These are phyloP conservation scores for Schwanniomyces polymorphus DNA, from an alignment of 805 yeast genomes.

Conservation along the genomic window DNA sequence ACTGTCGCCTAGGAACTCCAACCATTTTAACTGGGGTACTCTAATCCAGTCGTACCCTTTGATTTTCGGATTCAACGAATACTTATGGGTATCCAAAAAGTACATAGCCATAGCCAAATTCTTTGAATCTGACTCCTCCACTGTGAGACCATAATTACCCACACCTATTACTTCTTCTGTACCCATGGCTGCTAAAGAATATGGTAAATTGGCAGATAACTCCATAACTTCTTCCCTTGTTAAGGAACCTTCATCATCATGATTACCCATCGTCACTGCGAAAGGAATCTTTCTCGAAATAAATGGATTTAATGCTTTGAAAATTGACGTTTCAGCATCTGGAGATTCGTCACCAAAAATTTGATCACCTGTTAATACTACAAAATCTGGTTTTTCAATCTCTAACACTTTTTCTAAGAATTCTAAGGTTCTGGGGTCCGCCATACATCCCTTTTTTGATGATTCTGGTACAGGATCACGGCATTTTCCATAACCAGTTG, in stretches of 20 bases:
- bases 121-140: constrained; percentile 39
- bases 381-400: constrained; percentile 78
- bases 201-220: constrained; percentile 61
- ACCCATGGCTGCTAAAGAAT: constrained; percentile 60
- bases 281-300: constrained; percentile 71
- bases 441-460: constrained; percentile 56
- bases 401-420: constrained; percentile 68
- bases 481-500: constrained; percentile 82
- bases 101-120: constrained; percentile 58
- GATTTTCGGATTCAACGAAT: constrained; percentile 64
- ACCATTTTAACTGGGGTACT: constrained; percentile 61
- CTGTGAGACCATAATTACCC: constrained; percentile 72
- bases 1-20: constrained; percentile 34
- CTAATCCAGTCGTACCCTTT: constrained; percentile 86
- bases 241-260: constrained; percentile 85
- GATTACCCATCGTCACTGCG: constrained; percentile 88
- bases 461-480: constrained; percentile 66
- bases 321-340: constrained; percentile 79
- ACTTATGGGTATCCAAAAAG: constrained; percentile 83
- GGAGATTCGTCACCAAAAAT: constrained; percentile 77
- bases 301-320: constrained; percentile 73
- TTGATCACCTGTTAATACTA: constrained; percentile 90
- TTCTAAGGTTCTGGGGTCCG: constrained; percentile 68
- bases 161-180: constrained; percentile 72
- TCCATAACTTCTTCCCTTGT: constrained; percentile 60